Percentiles rank a stretch among this genome's conserved stretches.
These are phyloP conservation scores for Debaryomyces psychrophilus DNA, from an alignment of 1,139 yeast genomes.

Conservation along the genomic window DNA sequence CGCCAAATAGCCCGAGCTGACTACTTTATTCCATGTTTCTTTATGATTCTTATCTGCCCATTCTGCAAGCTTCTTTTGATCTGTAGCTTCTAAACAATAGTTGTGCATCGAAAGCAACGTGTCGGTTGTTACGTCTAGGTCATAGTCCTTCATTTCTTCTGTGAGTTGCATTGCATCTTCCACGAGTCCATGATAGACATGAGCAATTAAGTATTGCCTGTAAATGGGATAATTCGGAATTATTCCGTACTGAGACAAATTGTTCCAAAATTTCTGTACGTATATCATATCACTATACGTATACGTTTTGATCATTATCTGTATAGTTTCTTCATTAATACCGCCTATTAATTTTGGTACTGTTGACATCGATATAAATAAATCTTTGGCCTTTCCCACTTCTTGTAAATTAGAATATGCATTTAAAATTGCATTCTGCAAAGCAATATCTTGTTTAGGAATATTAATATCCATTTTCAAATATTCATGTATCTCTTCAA, in stretches of 20 bases:
- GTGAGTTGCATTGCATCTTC: conserved; percentile 60
- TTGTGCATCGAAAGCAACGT: conserved; percentile 61
- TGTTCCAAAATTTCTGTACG: conserved; percentile 67
- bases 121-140: conserved; percentile 52
- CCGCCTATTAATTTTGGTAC: conserved; percentile 53
- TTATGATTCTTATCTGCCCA: conserved; percentile 57
- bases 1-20: conserved; percentile 40
- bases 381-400: conserved; percentile 58
- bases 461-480: conserved; percentile 67
- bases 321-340: conserved; percentile 68
- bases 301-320: conserved; percentile 69
- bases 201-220: conserved; percentile 69
- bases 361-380: conserved; percentile 61
- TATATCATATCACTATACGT: conserved; percentile 62
- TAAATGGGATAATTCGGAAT: conserved; percentile 59
- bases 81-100: conserved; percentile 55
- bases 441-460: conserved; percentile 54
- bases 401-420: conserved; percentile 70
- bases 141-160: conserved; percentile 54
- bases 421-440: conserved; percentile 66
- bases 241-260: conserved; percentile 56
- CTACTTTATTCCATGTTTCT: conserved; percentile 51
- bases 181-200: conserved; percentile 68
- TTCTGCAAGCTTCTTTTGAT: conserved; percentile 48
- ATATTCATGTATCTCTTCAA: conserved; percentile 64